Evolutionary conservation across 495 filamentous ascomycete species (phyloP), one percentile per base, ranked within the genome.

Genomic region (Penicillium odoratum): DNA sequence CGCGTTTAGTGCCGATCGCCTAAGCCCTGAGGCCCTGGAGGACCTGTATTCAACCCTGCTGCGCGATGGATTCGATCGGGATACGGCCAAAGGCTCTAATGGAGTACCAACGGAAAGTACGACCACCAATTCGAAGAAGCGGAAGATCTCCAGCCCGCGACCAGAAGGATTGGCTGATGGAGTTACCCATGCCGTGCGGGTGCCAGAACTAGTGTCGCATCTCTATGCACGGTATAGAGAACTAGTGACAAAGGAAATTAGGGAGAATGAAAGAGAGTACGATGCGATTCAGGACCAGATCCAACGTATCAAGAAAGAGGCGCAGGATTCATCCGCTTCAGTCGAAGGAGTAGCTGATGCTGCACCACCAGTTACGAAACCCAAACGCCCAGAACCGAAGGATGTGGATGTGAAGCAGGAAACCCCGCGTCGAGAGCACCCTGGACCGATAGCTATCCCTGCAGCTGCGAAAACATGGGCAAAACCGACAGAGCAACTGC

Each of bases 21-120:
- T 98, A 64, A 87, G 78, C 46, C 87, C 91, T 5, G 90, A 95
- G 68, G 81, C 90, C 15, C 74, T 98, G 51, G 84, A 88, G 61
- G 82, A 89, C 51, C 81, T 90, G 48, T 97, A 93, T 70, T 74
- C 89, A 65, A 83, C 82, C 18, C 73, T 94, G 33, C 67, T 97
- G 63, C 84, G 84, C 56, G 89, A 97, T 67, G 90, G 93, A 58
- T 77, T 85, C 4, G 74, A 73, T 44, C 60, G 65, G 8, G 54
- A 68, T 1, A 49, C 51, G n/a, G 38, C 52, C 15, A 31, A 44
- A 11, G 63, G 61, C 4, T 53, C 56, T 3, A 74, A 74, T 65
- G 74, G 69, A 18, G 61, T 61, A 30, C 46, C 65, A 21, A 46
- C 63, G 4, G 76, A 78, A 26, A 57, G 28, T n/a, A 43, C 61